Evolutionary conservation across 2,329 filamentous ascomycete species (phyloP).

Genomic region (Graphilbum fragrans): DNA sequence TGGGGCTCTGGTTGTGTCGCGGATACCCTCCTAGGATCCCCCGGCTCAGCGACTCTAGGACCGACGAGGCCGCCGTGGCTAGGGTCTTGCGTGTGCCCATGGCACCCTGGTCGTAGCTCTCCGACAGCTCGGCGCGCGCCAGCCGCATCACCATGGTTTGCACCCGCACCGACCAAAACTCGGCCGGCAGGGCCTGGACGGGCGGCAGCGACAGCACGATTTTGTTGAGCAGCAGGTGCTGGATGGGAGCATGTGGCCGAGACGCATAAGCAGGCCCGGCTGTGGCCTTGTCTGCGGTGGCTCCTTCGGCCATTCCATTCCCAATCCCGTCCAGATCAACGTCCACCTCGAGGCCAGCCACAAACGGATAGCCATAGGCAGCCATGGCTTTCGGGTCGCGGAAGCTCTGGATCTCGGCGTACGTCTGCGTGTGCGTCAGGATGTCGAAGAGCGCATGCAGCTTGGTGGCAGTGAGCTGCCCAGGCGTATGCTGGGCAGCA

Average conservation of each 20-base stretch:
- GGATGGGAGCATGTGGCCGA: constrained; percentile 45
- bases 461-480: constrained; percentile 23
- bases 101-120: constrained; percentile 71
- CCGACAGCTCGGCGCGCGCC: constrained; percentile 57
- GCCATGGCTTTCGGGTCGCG: constrained; percentile 51
- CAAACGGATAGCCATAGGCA: constrained; percentile 60
- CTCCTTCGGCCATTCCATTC: neutral
- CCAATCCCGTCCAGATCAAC: too few species aligned
- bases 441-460: constrained; percentile 45
- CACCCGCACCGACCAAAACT: constrained; percentile 54
- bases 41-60: constrained; percentile 58
- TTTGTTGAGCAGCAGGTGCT: constrained; percentile 55
- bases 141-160: constrained; percentile 49
- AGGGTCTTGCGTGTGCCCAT: constrained; percentile 65
- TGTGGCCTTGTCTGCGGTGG: neutral
- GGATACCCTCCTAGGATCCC: constrained; percentile 52
- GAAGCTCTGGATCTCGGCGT: constrained; percentile 60
- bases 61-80: constrained; percentile 55
- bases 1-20: neutral
- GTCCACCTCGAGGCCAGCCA: constrained; percentile 4
- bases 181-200: constrained; percentile 45
- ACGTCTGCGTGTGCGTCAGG: constrained; percentile 46
- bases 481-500: neutral
- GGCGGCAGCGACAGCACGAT: constrained; percentile 57
- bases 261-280: constrained; percentile 12